phyloP scores from a whole-genome alignment of 2,329 filamentous ascomycete species.

The Hawksworthiomyces lignivorus region DNA sequence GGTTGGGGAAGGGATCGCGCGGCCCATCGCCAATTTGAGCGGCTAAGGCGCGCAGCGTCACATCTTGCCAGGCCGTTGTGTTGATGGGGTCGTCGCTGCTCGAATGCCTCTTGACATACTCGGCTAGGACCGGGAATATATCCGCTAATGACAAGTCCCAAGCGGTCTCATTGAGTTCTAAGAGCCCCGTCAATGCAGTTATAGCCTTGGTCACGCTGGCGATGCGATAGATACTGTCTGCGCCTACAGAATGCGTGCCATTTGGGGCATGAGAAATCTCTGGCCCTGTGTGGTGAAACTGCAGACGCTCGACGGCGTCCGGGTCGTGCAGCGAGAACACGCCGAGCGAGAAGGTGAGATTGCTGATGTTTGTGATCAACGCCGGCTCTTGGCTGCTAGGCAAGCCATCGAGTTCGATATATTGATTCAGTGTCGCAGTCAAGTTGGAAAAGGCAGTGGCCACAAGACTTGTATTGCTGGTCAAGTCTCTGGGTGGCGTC shows the following conservation, averaged over 20 bases:
- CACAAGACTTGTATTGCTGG: not conserved
- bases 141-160: slow-evolving; percentile 8
- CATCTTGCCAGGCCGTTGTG: slow-evolving; percentile 17
- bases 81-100: too few relatives aligned
- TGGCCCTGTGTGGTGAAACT: slow-evolving; percentile 33
- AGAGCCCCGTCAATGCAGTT: slow-evolving; percentile 24
- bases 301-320: slow-evolving; percentile 17
- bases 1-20: slow-evolving; percentile 13
- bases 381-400: not conserved
- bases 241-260: slow-evolving; percentile 21
- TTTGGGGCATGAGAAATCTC: slow-evolving; percentile 16
- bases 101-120: slow-evolving; percentile 7
- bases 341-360: slow-evolving; percentile 10
- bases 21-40: slow-evolving; percentile 19
- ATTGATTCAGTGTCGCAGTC: not conserved
- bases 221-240: slow-evolving; percentile 28
- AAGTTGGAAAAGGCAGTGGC: slow-evolving; percentile 3
- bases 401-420: not conserved
- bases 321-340: slow-evolving; percentile 8
- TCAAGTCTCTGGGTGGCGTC: slow-evolving; percentile 2
- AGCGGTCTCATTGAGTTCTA: not conserved
- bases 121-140: slow-evolving; percentile 9
- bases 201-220: slow-evolving; percentile 31
- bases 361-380: not conserved
- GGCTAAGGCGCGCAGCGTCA: slow-evolving; percentile 19